Base-by-base conservation (phyloP, 2,329 filamentous ascomycete genomes). In the Claviceps sp. region DNA sequence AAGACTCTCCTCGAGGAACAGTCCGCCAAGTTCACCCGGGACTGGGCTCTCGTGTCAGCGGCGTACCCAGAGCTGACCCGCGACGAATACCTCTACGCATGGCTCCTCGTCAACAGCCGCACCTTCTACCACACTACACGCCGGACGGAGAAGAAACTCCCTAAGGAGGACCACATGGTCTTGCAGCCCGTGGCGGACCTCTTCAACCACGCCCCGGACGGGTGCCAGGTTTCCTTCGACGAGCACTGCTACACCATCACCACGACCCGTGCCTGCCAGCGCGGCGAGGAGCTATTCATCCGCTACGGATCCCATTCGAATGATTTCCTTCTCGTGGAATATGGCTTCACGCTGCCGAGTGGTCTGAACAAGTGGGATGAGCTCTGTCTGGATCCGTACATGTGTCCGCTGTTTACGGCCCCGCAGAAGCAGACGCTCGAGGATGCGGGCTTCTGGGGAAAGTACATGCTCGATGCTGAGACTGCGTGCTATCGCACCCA, bases 111-210 rank as follows among this genome's bases (percentile, higher is more conserved):
- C 55, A 82, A 81, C 63, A 82, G 79, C 16, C 74, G 79, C 55
- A 79, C 77, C 0, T 83, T 83, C 59, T 82, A 82, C 65, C 78
- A 78, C 64, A 65, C 70, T 34, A 72, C 70, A 42, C 63, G 72
- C 2, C 65, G 65, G 40, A 72, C 76, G 55, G 66, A 72, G 61
- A 59, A 72, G 61, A 59, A 65, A 55, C 63, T 70, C 24, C 57
- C 66, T 58, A 60, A 67, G 59, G 64, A 76, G 57, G 84, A 86
- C 58, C 78, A 78, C 60, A 79, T 87, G 71, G 79, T 79, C 9
- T 74, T 88, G 57, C 83, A 82, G 64, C 85, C 85, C 0, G 82
- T 86, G 38, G 80, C 84, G 1, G 85, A 89, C 63, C 78, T 86
- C 52, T 84, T 88, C 71, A 89, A 79, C 58, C 76, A 78, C 60